A percentile compares a stretch with the other conserved stretches of the same genome.
Conservation (phyloP, 768 basidiomycete genomes). For the Pholiota microspora region DNA sequence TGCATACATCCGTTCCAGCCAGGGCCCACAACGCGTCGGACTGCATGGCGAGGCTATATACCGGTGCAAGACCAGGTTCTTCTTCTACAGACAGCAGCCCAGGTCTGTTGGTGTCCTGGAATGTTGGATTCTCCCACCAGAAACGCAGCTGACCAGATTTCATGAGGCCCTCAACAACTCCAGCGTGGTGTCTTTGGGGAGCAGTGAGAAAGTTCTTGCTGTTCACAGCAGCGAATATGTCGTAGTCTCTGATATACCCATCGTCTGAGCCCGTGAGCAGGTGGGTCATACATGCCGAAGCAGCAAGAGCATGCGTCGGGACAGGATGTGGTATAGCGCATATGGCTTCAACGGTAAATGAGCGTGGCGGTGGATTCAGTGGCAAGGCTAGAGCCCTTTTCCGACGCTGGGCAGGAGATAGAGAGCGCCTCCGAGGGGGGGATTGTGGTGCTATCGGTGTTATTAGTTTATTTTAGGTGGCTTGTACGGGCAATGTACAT, state of each 20-base stretch:
- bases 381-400: conserved; percentile 48
- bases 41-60: conserved; percentile 90
- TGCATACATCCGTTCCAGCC: conserved; percentile 79
- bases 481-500: neutral
- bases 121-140: conserved; percentile 86
- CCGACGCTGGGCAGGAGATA: conserved; percentile 32
- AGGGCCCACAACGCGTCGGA: conserved; percentile 92
- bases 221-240: conserved; percentile 86
- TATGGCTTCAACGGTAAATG: conserved; percentile 87
- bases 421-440: conserved; percentile 26
- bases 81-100: conserved; percentile 37
- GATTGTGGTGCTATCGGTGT: conserved; percentile 17
- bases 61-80: conserved; percentile 60
- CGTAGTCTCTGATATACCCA: conserved; percentile 91
- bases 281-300: conserved; percentile 84
- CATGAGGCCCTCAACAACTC: conserved; percentile 89
- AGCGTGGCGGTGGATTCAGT: conserved; percentile 41
- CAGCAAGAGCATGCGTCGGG: conserved; percentile 84
- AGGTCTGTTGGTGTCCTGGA: conserved; percentile 24
- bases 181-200: conserved; percentile 85
- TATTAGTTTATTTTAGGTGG: neutral
- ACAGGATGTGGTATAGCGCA: conserved; percentile 89
- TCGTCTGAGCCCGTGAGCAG: conserved; percentile 91
- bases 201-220: conserved; percentile 84
- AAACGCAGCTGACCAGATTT: conserved; percentile 82